Conservation (phyloP, 164 flowering plant species). For the Sextonia rubra region DNA sequence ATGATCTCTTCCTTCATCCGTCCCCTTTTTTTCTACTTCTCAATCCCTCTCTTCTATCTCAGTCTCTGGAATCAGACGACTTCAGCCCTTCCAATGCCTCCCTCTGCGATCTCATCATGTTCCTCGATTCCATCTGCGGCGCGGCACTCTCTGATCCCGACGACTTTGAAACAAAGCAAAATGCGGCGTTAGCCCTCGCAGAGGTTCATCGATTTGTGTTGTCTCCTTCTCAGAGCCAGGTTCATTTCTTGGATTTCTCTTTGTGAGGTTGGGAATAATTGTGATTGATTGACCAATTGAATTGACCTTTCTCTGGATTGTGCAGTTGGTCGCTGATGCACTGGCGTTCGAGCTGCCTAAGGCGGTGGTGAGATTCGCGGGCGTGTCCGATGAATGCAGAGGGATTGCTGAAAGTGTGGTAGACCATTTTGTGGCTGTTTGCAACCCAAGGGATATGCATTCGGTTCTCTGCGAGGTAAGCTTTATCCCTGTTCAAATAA, state of each 20-base stretch:
- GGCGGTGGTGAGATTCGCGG: constrained; percentile 50
- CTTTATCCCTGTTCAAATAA: not conserved
- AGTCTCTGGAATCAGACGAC: constrained; percentile 43
- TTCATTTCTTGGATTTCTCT: constrained; percentile 2
- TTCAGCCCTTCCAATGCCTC: constrained; percentile 17
- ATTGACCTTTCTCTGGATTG: not conserved
- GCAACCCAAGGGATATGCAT: constrained; percentile 82
- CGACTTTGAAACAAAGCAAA: constrained; percentile 18
- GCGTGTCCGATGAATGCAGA: constrained; percentile 36
- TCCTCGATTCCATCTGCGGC: constrained; percentile 35
- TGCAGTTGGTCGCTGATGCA: constrained; percentile 52
- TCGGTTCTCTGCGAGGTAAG: constrained; percentile 67
- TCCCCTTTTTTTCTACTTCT: not conserved
- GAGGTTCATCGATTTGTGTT: constrained; percentile 32
- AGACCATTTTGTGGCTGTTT: constrained; percentile 27
- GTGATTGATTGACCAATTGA: not conserved
- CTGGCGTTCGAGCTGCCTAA: constrained; percentile 70
- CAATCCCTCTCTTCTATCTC: constrained; percentile 2
- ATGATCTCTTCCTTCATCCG: not conserved
- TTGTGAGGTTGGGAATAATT: not conserved
- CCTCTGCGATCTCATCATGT: constrained; percentile 31
- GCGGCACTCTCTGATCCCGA: constrained; percentile 21
- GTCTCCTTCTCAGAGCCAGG: constrained; percentile 51
- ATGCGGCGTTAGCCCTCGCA: constrained; percentile 35
- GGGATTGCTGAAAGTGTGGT: constrained; percentile 41